Evolutionary conservation across 2,329 filamentous ascomycete genomes (phyloP).

Genomic region (Diaporthe vaccinii): DNA sequence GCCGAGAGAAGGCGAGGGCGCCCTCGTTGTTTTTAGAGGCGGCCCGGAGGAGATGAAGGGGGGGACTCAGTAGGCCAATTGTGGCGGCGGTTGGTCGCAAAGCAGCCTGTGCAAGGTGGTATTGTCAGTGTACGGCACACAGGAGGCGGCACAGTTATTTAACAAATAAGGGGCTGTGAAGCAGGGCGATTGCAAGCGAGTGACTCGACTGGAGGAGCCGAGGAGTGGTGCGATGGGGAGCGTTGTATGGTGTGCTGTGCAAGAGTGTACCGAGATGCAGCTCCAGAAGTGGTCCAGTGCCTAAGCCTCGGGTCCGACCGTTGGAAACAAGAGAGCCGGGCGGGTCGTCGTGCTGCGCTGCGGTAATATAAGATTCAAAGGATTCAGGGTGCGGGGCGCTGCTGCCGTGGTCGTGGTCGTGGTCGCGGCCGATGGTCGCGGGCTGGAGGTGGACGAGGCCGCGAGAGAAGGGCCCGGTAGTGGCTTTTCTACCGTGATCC

Average conservation of each 20-base stretch:
- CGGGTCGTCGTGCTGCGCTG: constrained; percentile 18
- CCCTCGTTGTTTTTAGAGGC: constrained; percentile 12
- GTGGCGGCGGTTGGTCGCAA: constrained; percentile 46
- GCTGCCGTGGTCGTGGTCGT: constrained; percentile 19
- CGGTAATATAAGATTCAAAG: constrained; percentile 31
- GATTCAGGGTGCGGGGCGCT: constrained; percentile 22
- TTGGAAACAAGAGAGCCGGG: constrained; percentile 19
- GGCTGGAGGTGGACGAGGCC: constrained; percentile 34
- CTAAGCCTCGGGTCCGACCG: constrained; percentile 20
- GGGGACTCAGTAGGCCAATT: constrained; percentile 35
- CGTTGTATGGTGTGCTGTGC: constrained; percentile 36
- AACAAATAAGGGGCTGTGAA: constrained; percentile 35
- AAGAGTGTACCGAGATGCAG: constrained; percentile 26
- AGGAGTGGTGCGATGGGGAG: constrained; percentile 26
- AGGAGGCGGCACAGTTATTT: constrained; percentile 37
- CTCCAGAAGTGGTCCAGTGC: constrained; percentile 7
- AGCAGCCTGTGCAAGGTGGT: constrained; percentile 48
- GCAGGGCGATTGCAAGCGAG: constrained; percentile 30
- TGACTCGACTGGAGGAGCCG: constrained; percentile 32
- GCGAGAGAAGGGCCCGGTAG: constrained; percentile 30
- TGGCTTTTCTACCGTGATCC: constrained; percentile 24
- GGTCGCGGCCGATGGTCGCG: constrained; percentile 28
- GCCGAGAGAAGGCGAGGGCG: constrained; percentile 39
- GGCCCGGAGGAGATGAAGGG: constrained; percentile 36
- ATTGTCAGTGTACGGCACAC: constrained; percentile 46